Evolutionary conservation across 2,329 filamentous ascomycete species (phyloP).

Genomic region (Trichoderma atrobrunneum): DNA sequence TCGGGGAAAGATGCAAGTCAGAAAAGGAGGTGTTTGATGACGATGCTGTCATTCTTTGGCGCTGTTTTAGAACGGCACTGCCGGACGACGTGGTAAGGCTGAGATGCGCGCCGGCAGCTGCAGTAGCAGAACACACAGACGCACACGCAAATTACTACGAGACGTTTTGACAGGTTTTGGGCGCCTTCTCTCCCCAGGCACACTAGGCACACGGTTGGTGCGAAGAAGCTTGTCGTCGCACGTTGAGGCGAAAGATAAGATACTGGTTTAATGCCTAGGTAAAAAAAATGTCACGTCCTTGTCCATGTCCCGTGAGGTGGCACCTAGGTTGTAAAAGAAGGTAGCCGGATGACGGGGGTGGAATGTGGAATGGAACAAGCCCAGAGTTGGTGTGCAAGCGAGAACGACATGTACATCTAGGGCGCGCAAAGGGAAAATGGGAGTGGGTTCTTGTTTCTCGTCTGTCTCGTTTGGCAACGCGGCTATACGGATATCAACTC

Average conservation of each 20-base stretch:
- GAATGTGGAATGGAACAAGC: neutral
- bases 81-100: slow-evolving; percentile 19
- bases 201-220: slow-evolving; percentile 3
- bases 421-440: neutral
- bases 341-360: neutral
- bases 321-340: slow-evolving; percentile 5
- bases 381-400: neutral
- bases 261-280: neutral
- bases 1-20: slow-evolving; percentile 15
- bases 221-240: neutral
- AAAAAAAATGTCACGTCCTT: neutral
- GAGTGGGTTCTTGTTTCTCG: neutral
- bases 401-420: neutral
- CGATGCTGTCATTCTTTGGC: slow-evolving; percentile 16
- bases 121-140: slow-evolving; percentile 14
- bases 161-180: neutral
- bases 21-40: slow-evolving; percentile 15
- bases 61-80: slow-evolving; percentile 15
- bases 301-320: neutral
- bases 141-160: neutral
- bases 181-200: neutral
- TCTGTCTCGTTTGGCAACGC: neutral
- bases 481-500: neutral
- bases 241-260: slow-evolving; percentile 3
- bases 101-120: slow-evolving; percentile 20